Percentiles rank a stretch among this genome's conserved stretches.
Evolutionary conservation across 805 yeast species (phyloP).

Genomic region (Maudiozyma saulgeensis): DNA sequence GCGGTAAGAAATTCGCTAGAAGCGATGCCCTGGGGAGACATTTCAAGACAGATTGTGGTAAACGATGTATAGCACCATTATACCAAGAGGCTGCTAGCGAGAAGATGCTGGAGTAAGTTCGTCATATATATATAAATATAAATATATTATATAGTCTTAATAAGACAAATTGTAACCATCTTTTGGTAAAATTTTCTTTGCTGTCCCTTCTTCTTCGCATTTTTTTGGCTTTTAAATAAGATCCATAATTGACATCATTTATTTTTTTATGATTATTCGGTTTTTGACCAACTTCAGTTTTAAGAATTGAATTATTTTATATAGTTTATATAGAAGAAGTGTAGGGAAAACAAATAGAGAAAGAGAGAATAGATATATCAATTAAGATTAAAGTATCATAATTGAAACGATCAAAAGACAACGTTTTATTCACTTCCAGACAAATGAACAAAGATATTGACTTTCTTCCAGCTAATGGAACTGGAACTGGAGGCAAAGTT

Average conservation of each 20-base stretch:
- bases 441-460: too few relatives aligned
- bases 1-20: slow-evolving; percentile 70
- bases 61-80: slow-evolving; percentile 57
- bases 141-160: too few relatives aligned
- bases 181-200: neutral
- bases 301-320: too few relatives aligned
- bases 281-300: too few relatives aligned
- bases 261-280: too few relatives aligned
- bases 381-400: too few relatives aligned
- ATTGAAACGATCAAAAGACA: too few relatives aligned
- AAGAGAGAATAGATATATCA: too few relatives aligned
- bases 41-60: slow-evolving; percentile 71
- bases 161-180: neutral
- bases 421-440: too few relatives aligned
- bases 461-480: too few relatives aligned
- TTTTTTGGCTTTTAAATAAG: neutral
- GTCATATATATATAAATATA: too few relatives aligned
- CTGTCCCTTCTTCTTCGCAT: neutral
- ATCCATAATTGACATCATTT: neutral
- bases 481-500: neutral
- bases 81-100: slow-evolving; percentile 45
- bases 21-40: slow-evolving; percentile 74
- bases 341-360: neutral
- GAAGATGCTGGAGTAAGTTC: slow-evolving; percentile 5
- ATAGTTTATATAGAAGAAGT: neutral